phyloP scores from a whole-genome alignment of 495 filamentous ascomycete genomes.

The Lasiosphaeria miniovina region DNA sequence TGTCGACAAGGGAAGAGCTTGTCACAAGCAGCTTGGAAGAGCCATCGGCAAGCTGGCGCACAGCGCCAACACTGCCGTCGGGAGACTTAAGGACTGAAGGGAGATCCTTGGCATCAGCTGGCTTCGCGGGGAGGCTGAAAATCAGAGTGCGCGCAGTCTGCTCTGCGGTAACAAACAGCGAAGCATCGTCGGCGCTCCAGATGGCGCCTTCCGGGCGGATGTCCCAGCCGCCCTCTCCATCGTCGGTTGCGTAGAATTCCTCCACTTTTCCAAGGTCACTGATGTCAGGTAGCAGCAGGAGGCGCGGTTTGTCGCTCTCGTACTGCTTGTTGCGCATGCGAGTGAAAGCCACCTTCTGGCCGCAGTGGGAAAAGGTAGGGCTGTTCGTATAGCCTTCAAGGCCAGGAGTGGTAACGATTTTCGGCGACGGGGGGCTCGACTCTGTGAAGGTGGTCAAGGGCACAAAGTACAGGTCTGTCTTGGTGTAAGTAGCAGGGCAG shows the following conservation, averaged over 20 bases:
- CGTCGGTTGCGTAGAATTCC: constrained; percentile 59
- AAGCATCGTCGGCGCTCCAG: constrained; percentile 64
- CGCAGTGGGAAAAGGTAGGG: constrained; percentile 74
- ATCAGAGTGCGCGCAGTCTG: constrained; percentile 60
- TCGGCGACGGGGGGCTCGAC: constrained; percentile 41
- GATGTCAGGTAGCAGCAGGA: constrained; percentile 63
- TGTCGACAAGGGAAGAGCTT: constrained; percentile 65
- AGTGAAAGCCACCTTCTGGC: constrained; percentile 72
- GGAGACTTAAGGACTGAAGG: constrained; percentile 54
- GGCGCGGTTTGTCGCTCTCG: constrained; percentile 81
- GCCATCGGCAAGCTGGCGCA: constrained; percentile 48
- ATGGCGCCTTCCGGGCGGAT: constrained; percentile 60
- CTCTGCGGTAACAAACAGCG: constrained; percentile 65
- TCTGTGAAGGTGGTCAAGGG: constrained; percentile 60
- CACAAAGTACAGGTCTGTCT: constrained; percentile 72
- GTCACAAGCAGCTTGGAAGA: constrained; percentile 60
- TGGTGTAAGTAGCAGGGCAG: constrained; percentile 76
- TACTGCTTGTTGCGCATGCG: constrained; percentile 79
- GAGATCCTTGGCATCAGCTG: constrained; percentile 48
- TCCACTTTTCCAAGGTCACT: constrained; percentile 57
- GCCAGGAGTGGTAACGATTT: constrained; percentile 45
- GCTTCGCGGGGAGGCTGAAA: constrained; percentile 58
- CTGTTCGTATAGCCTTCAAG: constrained; percentile 69
- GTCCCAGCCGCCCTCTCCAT: constrained; percentile 66
- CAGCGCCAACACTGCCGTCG: constrained; percentile 58